Evolutionary conservation across 306 rosid genomes (phyloP), one percentile per base, ranked within the genome.

Genomic region (Sphenostylis stenocarpa): DNA sequence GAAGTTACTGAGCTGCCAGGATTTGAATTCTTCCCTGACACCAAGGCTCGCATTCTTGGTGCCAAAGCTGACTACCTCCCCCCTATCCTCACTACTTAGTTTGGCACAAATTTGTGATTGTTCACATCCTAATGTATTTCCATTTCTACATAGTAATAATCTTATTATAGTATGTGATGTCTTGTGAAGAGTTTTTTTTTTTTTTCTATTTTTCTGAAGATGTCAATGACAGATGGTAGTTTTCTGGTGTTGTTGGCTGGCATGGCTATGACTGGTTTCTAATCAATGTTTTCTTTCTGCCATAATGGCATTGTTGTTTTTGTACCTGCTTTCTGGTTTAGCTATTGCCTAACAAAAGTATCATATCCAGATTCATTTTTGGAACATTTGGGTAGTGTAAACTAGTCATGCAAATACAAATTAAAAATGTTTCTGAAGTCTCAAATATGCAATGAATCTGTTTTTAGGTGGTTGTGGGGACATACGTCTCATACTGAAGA

Each of bases 71-170:
- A 90, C 84, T 88, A 84, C 86, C 65, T 88, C 70, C 96, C 92
- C 19, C 89, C 96, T 13, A 90, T 90, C 85, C 92, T 90, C 43
- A 90, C 96, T 21, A 90, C 96, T 16, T 88, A 86, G 67, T 79
- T 69, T 76, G 74, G 15, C 82, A 7, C 58, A 73, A 36, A 8
- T 57, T 2, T 62, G 38, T 64, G 53, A 57, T 39, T 56, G 66
- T 80, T 60, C 64, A 70, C 67, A 49, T 56, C 57, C 57, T 69
- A 45, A 66, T 39, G 52, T 66, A 65, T 77, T 78, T 75, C 47
- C 53, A 13, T 57, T 58, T 33, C 65, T 58, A 6, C 17, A 33
- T 62, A 34, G 68, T 77, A 68, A 82, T 72, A 76, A 87, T 75
- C 48, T 66, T 75, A 56, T 36, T 60, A 26, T 73, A 63, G 61